These are phyloP conservation scores for Elsinoe ampelina DNA, from an alignment of 2,329 filamentous ascomycete genomes.

Conservation along the genomic window DNA sequence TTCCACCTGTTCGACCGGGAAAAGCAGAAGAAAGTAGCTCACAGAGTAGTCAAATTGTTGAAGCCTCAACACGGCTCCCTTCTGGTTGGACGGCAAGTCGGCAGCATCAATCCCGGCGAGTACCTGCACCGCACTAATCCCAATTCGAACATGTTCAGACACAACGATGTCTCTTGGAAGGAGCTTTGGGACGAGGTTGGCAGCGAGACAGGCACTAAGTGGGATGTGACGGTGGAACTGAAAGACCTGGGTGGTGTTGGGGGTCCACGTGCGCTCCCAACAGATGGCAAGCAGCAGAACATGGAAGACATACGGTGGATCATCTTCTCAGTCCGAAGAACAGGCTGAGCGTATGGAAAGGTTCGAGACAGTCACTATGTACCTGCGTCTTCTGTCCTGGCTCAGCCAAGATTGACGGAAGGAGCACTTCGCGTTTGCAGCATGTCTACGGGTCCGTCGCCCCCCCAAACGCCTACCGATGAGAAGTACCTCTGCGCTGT, in stretches of 20 bases:
- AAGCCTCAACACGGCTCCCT: slow-evolving; percentile 28
- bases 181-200: slow-evolving; percentile 33
- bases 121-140: slow-evolving; percentile 18
- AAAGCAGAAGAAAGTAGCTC: slow-evolving; percentile 30
- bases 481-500: too few relatives aligned
- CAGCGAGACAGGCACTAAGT: slow-evolving; percentile 29
- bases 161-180: slow-evolving; percentile 30
- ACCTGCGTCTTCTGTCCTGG: too few relatives aligned
- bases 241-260: slow-evolving; percentile 12
- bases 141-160: slow-evolving; percentile 26
- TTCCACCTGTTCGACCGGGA: slow-evolving; percentile 38
- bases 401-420: not conserved
- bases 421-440: not conserved
- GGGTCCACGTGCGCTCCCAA: not conserved
- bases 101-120: slow-evolving; percentile 24
- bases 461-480: too few relatives aligned
- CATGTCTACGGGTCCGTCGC: too few relatives aligned
- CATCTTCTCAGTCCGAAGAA: not conserved
- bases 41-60: slow-evolving; percentile 26
- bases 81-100: slow-evolving; percentile 33
- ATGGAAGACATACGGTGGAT: not conserved
- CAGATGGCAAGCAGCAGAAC: not conserved
- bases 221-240: slow-evolving; percentile 26
- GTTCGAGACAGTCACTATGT: too few relatives aligned
- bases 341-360: not conserved